Evolutionary conservation across 2,329 filamentous ascomycete species (phyloP).

Genomic region (Penicillium sp.): DNA sequence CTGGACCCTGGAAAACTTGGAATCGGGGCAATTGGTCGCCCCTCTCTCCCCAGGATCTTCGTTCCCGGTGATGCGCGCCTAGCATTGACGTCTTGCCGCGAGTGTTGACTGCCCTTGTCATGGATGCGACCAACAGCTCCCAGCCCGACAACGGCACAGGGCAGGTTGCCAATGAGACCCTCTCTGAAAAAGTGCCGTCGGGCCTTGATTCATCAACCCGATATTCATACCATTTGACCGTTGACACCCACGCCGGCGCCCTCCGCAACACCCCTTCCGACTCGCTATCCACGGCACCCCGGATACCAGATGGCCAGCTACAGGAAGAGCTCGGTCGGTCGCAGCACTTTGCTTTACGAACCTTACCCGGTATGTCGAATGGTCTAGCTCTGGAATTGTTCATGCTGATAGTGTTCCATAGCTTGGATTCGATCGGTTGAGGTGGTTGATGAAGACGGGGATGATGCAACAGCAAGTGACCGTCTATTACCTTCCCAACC

Average conservation of each 20-base stretch:
- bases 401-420: conserved; percentile 16
- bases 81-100: conserved; percentile 17
- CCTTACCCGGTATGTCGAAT: conserved; percentile 34
- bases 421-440: conserved; percentile 45
- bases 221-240: conserved; percentile 10
- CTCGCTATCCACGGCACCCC: conserved; percentile 19
- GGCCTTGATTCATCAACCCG: conserved; percentile 9
- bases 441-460: conserved; percentile 32
- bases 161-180: conserved; percentile 20
- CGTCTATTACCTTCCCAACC: conserved; percentile 37
- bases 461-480: conserved; percentile 32
- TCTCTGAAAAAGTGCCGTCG: conserved; percentile 20
- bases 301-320: conserved; percentile 14
- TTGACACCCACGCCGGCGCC: conserved; percentile 20
- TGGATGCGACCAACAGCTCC: conserved; percentile 21
- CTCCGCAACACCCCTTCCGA: conserved; percentile 21
- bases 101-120: conserved; percentile 4
- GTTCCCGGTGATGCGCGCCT: conserved; percentile 22
- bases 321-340: conserved; percentile 12
- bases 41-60: not conserved
- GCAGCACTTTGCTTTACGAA: conserved; percentile 25
- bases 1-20: not conserved
- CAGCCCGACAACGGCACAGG: conserved; percentile 17
- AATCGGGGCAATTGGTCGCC: conserved; percentile 1
- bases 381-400: not conserved